Conservation (phyloP, 306 rosid species). For the Astragalus membranaceus region DNA sequence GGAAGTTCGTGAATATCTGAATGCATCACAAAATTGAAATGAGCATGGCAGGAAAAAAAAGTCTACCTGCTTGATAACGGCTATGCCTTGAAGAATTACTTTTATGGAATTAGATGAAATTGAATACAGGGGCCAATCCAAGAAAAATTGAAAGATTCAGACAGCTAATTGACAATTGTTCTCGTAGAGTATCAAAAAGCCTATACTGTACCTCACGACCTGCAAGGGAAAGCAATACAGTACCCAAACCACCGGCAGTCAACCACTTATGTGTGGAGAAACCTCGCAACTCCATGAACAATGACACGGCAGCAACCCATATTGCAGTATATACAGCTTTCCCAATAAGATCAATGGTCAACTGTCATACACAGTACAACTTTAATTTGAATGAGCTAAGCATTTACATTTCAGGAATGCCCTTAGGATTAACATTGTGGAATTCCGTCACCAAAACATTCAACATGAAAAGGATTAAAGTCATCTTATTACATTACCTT, state of each 20-base stretch:
- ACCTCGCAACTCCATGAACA: constrained; percentile 94
- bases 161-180: background rate
- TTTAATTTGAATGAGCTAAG: constrained; percentile 1
- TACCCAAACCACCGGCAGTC: constrained; percentile 98
- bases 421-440: constrained; percentile 16
- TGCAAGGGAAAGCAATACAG: constrained; percentile 83
- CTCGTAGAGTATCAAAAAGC: constrained; percentile 22
- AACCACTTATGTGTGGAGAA: constrained; percentile 91
- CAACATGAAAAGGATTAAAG: background rate
- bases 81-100: constrained; percentile 13
- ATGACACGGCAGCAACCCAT: constrained; percentile 94
- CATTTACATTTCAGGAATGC: constrained; percentile 16
- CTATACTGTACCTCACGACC: constrained; percentile 84
- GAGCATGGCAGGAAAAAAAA: constrained; percentile 16
- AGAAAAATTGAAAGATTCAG: constrained; percentile 2
- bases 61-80: constrained; percentile 5
- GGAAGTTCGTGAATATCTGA: constrained; percentile 96
- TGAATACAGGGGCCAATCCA: constrained; percentile 9
- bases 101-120: constrained; percentile 3
- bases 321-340: constrained; percentile 85
- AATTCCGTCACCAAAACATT: constrained; percentile 6
- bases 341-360: constrained; percentile 85
- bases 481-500: background rate
- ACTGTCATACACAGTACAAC: constrained; percentile 50
- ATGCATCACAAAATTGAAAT: constrained; percentile 36